Percentiles rank a stretch among this genome's conserved stretches.
These are phyloP conservation scores for Haplosporangium gracile DNA, from an alignment of 192 early-diverging fungal species.

Conservation along the genomic window DNA sequence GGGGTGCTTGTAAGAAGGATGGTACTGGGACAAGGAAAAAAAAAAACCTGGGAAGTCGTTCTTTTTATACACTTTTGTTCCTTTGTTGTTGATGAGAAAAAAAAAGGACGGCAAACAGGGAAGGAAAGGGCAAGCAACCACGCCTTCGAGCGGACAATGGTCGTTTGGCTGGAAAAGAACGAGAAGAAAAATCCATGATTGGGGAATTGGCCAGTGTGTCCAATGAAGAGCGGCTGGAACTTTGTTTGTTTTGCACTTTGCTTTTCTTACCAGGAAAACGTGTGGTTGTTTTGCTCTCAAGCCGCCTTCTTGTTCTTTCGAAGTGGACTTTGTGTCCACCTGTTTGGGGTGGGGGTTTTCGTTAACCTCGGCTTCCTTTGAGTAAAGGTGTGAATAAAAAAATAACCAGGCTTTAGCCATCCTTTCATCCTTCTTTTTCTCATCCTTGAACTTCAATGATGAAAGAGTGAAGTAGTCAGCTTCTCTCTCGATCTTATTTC, in stretches of 20 bases:
- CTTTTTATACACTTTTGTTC: neutral
- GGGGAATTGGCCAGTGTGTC: neutral
- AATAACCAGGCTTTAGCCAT: neutral
- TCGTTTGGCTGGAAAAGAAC: neutral
- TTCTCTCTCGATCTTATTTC: too few relatives aligned
- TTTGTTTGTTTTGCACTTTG: neutral
- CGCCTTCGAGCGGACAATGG: too few relatives aligned
- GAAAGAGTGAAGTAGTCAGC: too few relatives aligned
- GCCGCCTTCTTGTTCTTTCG: neutral
- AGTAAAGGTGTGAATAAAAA: neutral
- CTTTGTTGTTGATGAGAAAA: neutral
- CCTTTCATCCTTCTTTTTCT: too few relatives aligned
- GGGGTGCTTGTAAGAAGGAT: neutral
- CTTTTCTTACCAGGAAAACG: neutral
- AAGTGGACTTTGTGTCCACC: neutral
- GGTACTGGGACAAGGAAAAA: constrained; percentile 29
- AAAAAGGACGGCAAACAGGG: neutral
- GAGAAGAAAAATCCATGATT: neutral
- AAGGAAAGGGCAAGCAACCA: neutral
- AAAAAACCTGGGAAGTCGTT: neutral
- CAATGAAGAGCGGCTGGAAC: neutral
- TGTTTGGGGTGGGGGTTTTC: neutral
- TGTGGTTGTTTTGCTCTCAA: constrained; percentile 17
- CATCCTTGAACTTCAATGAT: too few relatives aligned
- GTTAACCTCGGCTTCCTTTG: neutral